Base-by-base conservation (phyloP, 208 protist genomes). In the Crithidia acanthocephali region DNA sequence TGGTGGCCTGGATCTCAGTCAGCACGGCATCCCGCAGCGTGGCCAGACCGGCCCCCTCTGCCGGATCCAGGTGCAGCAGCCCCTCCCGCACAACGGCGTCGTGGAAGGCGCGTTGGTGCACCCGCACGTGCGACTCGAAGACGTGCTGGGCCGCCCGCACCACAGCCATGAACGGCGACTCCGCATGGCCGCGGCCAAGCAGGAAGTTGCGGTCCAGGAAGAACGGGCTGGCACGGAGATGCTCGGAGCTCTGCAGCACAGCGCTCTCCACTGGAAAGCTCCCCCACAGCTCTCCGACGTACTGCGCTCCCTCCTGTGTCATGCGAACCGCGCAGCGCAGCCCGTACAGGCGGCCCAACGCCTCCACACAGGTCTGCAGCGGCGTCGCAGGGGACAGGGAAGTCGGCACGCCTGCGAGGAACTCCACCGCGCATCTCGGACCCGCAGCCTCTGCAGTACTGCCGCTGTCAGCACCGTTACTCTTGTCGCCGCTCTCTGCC, bases 61-160 rank as follows among this genome's bases (percentile, higher is more conserved):
- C 35, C 2, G 62, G 64, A 6, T 57, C 23, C 4, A 82, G 56
- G 22, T 64, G 18, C 35, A 78, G 2, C 28, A 48, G 15, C 2
- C 68, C 59, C 18, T 37, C n/a, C 25, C 8, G 18, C 18, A 80
- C 30, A 2, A 45, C 55, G n/a, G 50, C 44, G 1, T 64, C 71
- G 23, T 23, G 53, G 65, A 80, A 74, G 22, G 61, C 18, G 23
- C 75, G 51, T 13, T 65, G 47, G 13, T 76, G 72, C 7, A 51
- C 50, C 18, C 66, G 59, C 56, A 90, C 58, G 61, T 90, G 85
- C 1, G 22, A 48, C 23, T 83, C 66, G 32, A 87, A 90, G 15
- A 74, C 67, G 20, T 72, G 35, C 23, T 63, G 74, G 13, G 76
- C 76, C 6, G 74, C 79, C 8, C 68, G 79, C 33, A 90, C 70